Percentiles rank a stretch among this genome's conserved stretches.
These are phyloP conservation scores for Pythium periplocum DNA, from an alignment of 352 stramenopile genomes.

Conservation along the genomic window DNA sequence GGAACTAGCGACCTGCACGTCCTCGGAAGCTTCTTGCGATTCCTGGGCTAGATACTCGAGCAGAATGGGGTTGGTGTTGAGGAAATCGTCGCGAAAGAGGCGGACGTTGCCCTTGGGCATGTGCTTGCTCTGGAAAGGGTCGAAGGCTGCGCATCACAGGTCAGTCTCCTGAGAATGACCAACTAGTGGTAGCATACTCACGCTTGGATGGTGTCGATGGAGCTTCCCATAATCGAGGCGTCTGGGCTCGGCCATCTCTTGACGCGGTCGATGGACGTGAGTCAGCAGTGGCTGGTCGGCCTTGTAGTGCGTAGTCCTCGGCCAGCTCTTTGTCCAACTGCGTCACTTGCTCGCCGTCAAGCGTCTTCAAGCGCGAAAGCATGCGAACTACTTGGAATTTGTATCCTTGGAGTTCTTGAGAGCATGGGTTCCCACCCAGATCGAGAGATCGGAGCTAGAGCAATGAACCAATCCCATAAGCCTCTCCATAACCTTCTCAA, in stretches of 20 bases:
- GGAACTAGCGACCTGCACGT: background rate
- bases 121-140: constrained; percentile 47
- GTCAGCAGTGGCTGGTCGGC: constrained; percentile 7
- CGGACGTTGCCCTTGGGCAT: constrained; percentile 76
- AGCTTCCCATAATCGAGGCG: background rate
- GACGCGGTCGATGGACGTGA: constrained; percentile 10
- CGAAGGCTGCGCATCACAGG: constrained; percentile 17
- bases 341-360: constrained; percentile 73
- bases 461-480: background rate
- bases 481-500: background rate
- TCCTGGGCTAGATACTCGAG: constrained; percentile 73
- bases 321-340: constrained; percentile 69
- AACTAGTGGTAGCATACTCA: constrained; percentile 3
- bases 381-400: constrained; percentile 66
- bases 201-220: constrained; percentile 11
- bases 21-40: constrained; percentile 10
- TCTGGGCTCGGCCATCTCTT: background rate
- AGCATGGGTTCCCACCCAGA: constrained; percentile 72
- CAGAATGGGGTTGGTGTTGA: constrained; percentile 81
- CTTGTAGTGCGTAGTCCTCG: constrained; percentile 44
- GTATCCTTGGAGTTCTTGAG: constrained; percentile 50
- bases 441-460: constrained; percentile 59
- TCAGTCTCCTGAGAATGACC: background rate
- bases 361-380: constrained; percentile 52
- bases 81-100: constrained; percentile 79